Conservation (phyloP, 805 yeast species). For the Zygosaccharomyces rouxii region DNA sequence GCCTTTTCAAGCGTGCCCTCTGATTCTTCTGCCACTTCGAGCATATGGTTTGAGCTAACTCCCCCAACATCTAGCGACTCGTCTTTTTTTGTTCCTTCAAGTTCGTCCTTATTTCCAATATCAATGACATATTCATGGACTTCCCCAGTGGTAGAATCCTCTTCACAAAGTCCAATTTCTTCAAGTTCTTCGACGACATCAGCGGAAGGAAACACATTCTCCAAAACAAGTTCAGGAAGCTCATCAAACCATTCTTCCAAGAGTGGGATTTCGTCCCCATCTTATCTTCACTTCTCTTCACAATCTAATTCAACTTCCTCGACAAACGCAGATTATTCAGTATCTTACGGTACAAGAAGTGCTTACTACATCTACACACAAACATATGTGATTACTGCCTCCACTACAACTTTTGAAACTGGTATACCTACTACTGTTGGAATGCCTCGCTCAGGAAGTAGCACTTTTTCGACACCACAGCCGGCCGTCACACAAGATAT, state of each 20-base stretch:
- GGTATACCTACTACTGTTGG: constrained; percentile 20
- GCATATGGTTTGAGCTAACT: not conserved
- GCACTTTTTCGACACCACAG: constrained; percentile 22
- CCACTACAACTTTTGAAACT: constrained; percentile 17
- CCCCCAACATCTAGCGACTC: not conserved
- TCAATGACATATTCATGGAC: not conserved
- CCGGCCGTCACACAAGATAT: constrained; percentile 22
- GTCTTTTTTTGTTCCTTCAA: not conserved
- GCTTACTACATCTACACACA: constrained; percentile 18
- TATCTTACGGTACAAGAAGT: constrained; percentile 8
- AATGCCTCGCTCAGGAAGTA: constrained; percentile 7
- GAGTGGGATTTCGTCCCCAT: not conserved
- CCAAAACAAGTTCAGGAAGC: not conserved
- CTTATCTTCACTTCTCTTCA: not conserved
- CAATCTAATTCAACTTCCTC: constrained; percentile 8
- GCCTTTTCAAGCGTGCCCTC: not conserved
- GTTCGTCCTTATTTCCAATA: not conserved
- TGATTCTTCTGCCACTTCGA: not conserved
- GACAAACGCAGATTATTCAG: constrained; percentile 8
- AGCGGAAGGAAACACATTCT: not conserved
- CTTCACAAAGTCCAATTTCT: not conserved
- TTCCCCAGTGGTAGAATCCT: not conserved
- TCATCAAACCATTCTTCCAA: not conserved
- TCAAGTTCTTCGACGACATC: not conserved
- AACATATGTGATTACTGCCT: constrained; percentile 17